phyloP scores from a whole-genome alignment of 202 grass and related monocot species.

The Dendrocalamus latiflorus region DNA sequence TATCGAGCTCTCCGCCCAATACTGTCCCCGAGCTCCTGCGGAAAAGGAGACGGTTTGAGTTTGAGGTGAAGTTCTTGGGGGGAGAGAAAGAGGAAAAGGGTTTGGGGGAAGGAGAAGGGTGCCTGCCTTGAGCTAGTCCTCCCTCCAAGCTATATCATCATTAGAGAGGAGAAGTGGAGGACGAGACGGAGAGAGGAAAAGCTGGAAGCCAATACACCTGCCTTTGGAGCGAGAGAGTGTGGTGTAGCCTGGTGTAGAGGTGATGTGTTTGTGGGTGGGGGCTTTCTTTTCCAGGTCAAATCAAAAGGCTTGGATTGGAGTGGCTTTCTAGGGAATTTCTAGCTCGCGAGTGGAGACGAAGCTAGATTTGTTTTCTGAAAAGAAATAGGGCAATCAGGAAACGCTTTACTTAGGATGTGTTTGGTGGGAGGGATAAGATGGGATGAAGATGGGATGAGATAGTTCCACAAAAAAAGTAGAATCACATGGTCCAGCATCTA shows the following conservation, averaged over 20 bases:
- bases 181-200: constrained; percentile 36
- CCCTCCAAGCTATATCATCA: constrained; percentile 34
- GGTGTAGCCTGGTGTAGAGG: neutral
- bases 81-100: constrained; percentile 44
- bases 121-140: constrained; percentile 20
- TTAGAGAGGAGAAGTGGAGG: constrained; percentile 25
- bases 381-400: too few relatives aligned
- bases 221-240: constrained; percentile 41
- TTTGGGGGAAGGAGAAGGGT: neutral
- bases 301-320: too few relatives aligned
- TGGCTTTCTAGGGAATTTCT: too few relatives aligned
- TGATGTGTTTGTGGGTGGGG: neutral
- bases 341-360: too few relatives aligned
- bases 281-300: neutral
- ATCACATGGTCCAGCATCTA: too few relatives aligned
- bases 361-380: too few relatives aligned
- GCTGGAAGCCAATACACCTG: constrained; percentile 35
- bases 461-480: too few relatives aligned
- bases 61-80: constrained; percentile 35
- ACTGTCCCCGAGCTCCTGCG: constrained; percentile 26
- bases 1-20: constrained; percentile 37
- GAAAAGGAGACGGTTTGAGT: constrained; percentile 29
- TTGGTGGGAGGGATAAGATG: too few relatives aligned
- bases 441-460: too few relatives aligned
- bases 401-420: too few relatives aligned